Conservation (phyloP, 2,329 filamentous ascomycete genomes). For the Colletotrichum sp. region DNA sequence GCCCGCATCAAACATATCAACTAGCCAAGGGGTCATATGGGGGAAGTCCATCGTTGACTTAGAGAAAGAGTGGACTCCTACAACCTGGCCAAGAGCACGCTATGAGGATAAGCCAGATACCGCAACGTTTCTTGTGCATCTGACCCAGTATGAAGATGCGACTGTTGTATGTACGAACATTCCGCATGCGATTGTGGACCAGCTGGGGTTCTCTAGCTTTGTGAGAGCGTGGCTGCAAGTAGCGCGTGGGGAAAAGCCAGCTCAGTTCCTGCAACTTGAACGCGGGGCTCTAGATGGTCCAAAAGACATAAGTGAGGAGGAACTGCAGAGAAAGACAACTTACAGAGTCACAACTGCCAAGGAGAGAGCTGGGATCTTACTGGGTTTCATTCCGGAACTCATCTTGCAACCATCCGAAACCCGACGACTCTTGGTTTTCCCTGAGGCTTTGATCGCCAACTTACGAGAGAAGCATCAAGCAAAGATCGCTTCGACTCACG, state of each 20-base stretch:
- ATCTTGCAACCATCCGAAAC: conserved; percentile 5
- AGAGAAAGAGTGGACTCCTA: neutral
- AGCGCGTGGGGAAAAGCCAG: conserved; percentile 16
- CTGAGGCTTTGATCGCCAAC: neutral
- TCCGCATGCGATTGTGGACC: conserved; percentile 26
- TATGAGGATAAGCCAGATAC: conserved; percentile 19
- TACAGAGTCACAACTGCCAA: neutral
- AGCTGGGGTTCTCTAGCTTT: conserved; percentile 24
- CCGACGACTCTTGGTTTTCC: neutral
- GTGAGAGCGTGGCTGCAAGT: conserved; percentile 24
- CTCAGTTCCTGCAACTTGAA: conserved; percentile 14
- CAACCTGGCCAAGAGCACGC: conserved; percentile 21
- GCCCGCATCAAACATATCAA: neutral
- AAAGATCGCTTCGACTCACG: neutral
- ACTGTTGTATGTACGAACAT: conserved; percentile 23
- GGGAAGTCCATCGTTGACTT: neutral
- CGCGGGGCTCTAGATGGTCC: conserved; percentile 11
- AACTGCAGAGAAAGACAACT: neutral
- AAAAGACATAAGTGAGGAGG: neutral
- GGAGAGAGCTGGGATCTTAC: neutral
- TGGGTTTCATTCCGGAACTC: conserved; percentile 14
- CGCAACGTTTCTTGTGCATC: conserved; percentile 25
- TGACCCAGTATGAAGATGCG: conserved; percentile 23
- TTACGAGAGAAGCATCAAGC: conserved; percentile 12
- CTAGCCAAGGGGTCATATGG: neutral